Evolutionary conservation across 1,284 basidiomycete genomes (phyloP), one percentile per base, ranked within the genome.

Genomic region (Exobasidium cylindrosporum): DNA sequence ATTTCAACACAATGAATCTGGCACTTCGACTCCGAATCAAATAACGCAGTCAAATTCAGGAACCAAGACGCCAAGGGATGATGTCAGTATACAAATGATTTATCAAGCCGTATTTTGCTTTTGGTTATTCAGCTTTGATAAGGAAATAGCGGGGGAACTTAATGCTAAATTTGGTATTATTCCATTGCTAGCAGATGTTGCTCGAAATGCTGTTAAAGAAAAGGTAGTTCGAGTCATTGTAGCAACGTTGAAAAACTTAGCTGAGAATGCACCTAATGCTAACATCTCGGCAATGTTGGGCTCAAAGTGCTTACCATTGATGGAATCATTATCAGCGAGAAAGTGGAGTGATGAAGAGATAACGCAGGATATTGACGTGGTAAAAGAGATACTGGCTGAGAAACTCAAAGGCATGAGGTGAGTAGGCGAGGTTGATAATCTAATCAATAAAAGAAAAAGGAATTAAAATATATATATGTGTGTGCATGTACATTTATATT

Each of bases 141-240:
- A 87, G 70, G 86, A 88, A 44, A 86, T 95, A 32, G 90, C 93
- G 0, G 86, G 89, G 66, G 85, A 90, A 61, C 87, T 97, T 71
- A 91, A 96, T 82, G 93, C 90, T 83, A 89, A 89, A 81, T 94
- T 89, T 78, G 90, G 94, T 73, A 85, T 97, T 46, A 88, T 97
- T 68, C 88, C 92, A n/a, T 82, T 92, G 21, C 84, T 99, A 40
- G 88, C 88, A 43, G 87, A 89, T 47, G 87, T 93, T 30, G 92
- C 92, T 1, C 91, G 94, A 79, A 86, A 83, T 21, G 94, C 94
- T 0, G 89, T 91, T 47, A 99, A 99, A 82, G 95, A 98, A 82
- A 99, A 99, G 81, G 92, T 98, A 29, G 90, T 92, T 65, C 88
- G 95, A 21, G 89, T 98, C n/a, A 87, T 95, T 57, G 85, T 97